Evolutionary conservation across 176 grass and related monocot species (phyloP).

Genomic region (Bromus sterilis): DNA sequence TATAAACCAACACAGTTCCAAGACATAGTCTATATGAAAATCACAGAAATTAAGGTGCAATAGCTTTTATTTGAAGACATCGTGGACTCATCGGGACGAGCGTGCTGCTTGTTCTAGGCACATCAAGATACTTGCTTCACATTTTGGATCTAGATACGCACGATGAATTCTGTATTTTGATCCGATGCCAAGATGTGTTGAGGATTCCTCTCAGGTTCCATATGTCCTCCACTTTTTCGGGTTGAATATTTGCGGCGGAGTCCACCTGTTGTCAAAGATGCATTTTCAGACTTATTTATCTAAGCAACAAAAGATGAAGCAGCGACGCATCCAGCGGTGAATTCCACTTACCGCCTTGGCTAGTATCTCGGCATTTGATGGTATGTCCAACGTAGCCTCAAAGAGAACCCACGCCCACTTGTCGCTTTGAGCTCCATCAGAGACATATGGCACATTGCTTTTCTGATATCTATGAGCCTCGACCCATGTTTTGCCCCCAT

Average conservation of each 20-base stretch:
- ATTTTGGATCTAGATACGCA: constrained; percentile 20
- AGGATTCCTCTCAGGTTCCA: constrained; percentile 97
- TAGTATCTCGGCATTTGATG: constrained; percentile 60
- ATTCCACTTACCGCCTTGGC: constrained; percentile 67
- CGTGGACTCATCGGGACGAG: neutral
- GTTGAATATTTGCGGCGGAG: constrained; percentile 68
- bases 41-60: neutral
- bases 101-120: neutral
- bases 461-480: constrained; percentile 69
- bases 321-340: neutral
- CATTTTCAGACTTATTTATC: constrained; percentile 2
- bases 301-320: constrained; percentile 1
- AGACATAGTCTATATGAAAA: neutral
- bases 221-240: constrained; percentile 64
- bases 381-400: constrained; percentile 51
- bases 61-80: constrained; percentile 8
- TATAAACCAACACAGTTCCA: neutral
- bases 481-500: constrained; percentile 82
- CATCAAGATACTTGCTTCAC: constrained; percentile 5
- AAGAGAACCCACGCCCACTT: constrained; percentile 95
- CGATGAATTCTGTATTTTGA: constrained; percentile 36
- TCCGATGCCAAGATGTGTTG: constrained; percentile 89
- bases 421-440: constrained; percentile 61
- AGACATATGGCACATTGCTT: constrained; percentile 38
- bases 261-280: constrained; percentile 51